These are phyloP conservation scores for Dioscorea alata DNA, from an alignment of 106 monocot genomes.

Conservation along the genomic window DNA sequence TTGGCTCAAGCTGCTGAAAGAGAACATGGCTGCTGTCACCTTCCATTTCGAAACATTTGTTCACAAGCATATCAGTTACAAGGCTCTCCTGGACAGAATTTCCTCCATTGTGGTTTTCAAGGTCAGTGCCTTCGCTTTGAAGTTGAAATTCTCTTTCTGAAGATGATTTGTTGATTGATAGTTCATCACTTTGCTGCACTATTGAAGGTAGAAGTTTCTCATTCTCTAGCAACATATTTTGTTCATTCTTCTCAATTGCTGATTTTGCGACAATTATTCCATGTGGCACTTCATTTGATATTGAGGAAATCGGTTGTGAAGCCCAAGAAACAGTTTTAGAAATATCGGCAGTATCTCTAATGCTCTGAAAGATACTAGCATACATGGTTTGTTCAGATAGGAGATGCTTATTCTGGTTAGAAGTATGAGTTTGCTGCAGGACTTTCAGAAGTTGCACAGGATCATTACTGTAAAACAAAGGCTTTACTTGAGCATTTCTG, in stretches of 20 bases:
- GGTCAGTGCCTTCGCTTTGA: too few species aligned
- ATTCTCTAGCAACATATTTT: slow-evolving; percentile 7
- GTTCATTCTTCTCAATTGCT: slow-evolving; percentile 16
- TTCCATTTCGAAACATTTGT: too few species aligned
- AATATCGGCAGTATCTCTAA: slow-evolving; percentile 12
- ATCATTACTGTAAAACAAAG: slow-evolving; percentile 22
- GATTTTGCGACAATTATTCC: slow-evolving; percentile 4
- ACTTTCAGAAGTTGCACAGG: slow-evolving; percentile 23
- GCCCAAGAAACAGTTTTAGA: slow-evolving; percentile 12
- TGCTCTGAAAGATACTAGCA: slow-evolving; percentile 41
- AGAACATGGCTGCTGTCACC: too few species aligned
- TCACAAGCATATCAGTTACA: too few species aligned
- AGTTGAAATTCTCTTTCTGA: too few species aligned
- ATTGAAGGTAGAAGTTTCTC: slow-evolving; percentile 1
- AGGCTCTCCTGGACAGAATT: background rate
- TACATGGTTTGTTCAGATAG: slow-evolving; percentile 40
- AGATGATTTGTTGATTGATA: too few species aligned
- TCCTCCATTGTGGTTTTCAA: slow-evolving; percentile 2
- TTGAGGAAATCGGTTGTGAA: slow-evolving; percentile 6
- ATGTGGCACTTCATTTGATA: background rate
- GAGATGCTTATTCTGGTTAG: slow-evolving; percentile 13
- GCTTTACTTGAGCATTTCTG: slow-evolving; percentile 14
- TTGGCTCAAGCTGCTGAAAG: slow-evolving; percentile 12
- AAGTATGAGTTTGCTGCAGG: slow-evolving; percentile 22
- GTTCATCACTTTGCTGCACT: slow-evolving; percentile 8